A percentile compares a stretch with the other conserved stretches of the same genome.
Conservation (phyloP, 768 basidiomycete species). For the Phlebiopsis gigantea region DNA sequence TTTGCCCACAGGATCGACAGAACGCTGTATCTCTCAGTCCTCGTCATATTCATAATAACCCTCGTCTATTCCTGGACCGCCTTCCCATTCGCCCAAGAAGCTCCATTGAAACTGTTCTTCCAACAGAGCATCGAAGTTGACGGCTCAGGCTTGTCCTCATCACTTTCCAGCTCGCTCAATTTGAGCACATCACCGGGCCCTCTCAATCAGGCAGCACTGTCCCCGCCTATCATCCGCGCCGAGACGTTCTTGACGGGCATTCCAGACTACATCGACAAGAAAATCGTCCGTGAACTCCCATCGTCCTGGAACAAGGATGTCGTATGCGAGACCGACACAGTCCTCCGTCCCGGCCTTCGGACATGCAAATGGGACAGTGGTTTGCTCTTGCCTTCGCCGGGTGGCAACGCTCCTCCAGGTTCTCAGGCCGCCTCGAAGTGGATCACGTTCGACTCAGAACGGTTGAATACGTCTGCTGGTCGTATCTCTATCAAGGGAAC, state of each 20-base stretch:
- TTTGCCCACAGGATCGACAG: constrained; percentile 52
- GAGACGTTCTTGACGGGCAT: constrained; percentile 43
- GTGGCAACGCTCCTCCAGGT: constrained; percentile 9
- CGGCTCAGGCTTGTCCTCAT: not conserved
- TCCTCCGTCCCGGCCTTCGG: constrained; percentile 31
- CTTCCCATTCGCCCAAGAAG: constrained; percentile 56
- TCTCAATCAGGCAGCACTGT: not conserved
- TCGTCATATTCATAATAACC: constrained; percentile 38
- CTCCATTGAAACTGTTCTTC: constrained; percentile 71
- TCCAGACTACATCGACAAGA: constrained; percentile 34
- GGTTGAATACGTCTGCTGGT: constrained; percentile 41
- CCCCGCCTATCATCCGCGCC: constrained; percentile 21
- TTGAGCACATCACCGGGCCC: not conserved
- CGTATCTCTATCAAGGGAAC: constrained; percentile 44
- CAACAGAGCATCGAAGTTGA: constrained; percentile 50
- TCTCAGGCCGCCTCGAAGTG: constrained; percentile 30
- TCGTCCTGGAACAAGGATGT: constrained; percentile 38
- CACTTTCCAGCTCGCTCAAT: too few species aligned
- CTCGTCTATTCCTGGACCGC: constrained; percentile 26
- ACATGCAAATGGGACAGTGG: constrained; percentile 46
- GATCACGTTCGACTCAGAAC: constrained; percentile 38
- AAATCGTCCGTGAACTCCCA: constrained; percentile 46
- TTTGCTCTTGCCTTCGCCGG: constrained; percentile 34
- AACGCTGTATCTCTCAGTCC: constrained; percentile 29
- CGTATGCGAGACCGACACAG: constrained; percentile 16